phyloP scores from a whole-genome alignment of 1,284 basidiomycete species.

The Marasmius oreades region DNA sequence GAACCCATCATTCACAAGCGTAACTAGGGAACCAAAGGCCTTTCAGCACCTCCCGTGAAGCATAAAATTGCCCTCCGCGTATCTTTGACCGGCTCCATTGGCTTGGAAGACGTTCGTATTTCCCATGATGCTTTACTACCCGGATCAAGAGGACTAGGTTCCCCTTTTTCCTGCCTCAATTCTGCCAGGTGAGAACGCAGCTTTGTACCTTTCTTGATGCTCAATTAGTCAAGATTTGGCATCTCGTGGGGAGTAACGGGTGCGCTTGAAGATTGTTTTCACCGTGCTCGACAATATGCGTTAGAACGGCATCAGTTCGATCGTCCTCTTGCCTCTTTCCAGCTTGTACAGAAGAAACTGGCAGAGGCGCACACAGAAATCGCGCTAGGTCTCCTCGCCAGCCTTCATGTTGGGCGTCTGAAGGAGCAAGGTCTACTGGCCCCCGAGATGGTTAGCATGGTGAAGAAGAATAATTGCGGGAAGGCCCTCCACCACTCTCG shows the following conservation, averaged over 20 bases:
- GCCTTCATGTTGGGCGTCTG: conserved; percentile 81
- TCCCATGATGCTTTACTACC: conserved; percentile 73
- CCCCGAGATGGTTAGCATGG: conserved; percentile 92
- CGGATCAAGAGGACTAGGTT: conserved; percentile 70
- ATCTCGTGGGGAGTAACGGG: conserved; percentile 96
- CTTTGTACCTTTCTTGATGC: background rate
- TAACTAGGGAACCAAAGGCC: conserved; percentile 73
- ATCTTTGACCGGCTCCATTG: conserved; percentile 90
- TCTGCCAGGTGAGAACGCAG: conserved; percentile 62
- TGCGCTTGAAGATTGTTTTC: conserved; percentile 89
- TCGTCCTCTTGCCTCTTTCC: conserved; percentile 90
- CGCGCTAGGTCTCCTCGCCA: conserved; percentile 79
- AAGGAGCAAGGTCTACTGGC: conserved; percentile 81
- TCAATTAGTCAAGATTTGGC: conserved; percentile 52
- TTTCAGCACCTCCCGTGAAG: conserved; percentile 85
- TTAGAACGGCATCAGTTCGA: conserved; percentile 90
- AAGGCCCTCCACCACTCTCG: conserved; percentile 85
- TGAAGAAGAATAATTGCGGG: conserved; percentile 96
- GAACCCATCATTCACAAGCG: background rate
- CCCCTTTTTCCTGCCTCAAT: conserved; percentile 90
- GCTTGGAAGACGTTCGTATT: conserved; percentile 83
- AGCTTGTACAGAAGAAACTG: conserved; percentile 95
- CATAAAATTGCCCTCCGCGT: conserved; percentile 91
- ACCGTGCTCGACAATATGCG: conserved; percentile 79
- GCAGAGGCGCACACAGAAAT: conserved; percentile 89